phyloP scores from a whole-genome alignment of 2,329 filamentous ascomycete genomes.

The Phoma sp. region DNA sequence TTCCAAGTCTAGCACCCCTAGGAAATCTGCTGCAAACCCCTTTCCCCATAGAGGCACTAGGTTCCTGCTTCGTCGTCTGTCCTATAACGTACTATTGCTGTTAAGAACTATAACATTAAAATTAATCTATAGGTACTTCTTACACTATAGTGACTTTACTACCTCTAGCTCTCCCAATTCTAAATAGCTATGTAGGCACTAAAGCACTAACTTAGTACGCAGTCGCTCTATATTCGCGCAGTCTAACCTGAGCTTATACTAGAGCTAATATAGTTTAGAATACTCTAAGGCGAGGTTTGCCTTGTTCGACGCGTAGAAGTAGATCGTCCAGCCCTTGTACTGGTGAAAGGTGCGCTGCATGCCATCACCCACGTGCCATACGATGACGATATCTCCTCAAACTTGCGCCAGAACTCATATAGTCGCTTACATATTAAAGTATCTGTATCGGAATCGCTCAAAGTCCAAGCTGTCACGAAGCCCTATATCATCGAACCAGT shows the following conservation, averaged over 20 bases:
- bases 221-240: slow-evolving; percentile 26
- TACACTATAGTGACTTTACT: no score
- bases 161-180: slow-evolving; percentile 2
- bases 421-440: neutral
- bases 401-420: neutral
- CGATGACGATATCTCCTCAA: neutral
- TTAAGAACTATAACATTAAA: neutral
- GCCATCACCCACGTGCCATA: neutral
- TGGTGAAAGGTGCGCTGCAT: neutral
- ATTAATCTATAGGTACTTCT: neutral
- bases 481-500: slow-evolving; percentile 1
- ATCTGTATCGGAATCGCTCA: neutral
- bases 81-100: neutral
- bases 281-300: neutral
- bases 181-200: neutral
- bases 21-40: slow-evolving; percentile 52
- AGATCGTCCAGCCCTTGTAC: slow-evolving; percentile 1
- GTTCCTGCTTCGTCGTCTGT: neutral
- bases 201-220: slow-evolving; percentile 4
- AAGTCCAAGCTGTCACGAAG: neutral
- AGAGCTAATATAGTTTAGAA: neutral
- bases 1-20: neutral
- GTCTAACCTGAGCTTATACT: slow-evolving; percentile 30
- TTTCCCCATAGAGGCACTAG: neutral
- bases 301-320: neutral